These are phyloP conservation scores for Amaranthus hypochondriacus DNA, from an alignment of 148 eudicot species.

Conservation along the genomic window DNA sequence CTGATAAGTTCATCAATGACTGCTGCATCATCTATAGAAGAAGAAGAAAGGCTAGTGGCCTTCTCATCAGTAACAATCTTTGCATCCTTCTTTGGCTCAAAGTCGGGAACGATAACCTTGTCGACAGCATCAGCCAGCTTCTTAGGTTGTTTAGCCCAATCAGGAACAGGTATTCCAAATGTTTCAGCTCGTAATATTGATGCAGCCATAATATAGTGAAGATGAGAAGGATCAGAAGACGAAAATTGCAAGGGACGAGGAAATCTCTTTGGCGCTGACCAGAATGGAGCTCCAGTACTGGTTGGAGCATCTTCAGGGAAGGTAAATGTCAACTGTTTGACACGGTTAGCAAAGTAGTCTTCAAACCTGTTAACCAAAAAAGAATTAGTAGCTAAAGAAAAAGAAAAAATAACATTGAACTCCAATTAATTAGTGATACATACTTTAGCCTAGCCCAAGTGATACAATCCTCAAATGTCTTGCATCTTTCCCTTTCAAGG, in stretches of 20 bases:
- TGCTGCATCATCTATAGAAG: conserved; percentile 75
- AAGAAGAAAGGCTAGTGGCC: conserved; percentile 59
- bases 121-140: conserved; percentile 69
- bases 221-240: conserved; percentile 59
- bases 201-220: conserved; percentile 62
- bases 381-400: conserved; percentile 9
- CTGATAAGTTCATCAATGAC: conserved; percentile 57
- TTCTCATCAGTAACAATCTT: conserved; percentile 85
- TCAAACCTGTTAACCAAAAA: conserved; percentile 56
- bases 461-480: conserved; percentile 75
- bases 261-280: conserved; percentile 96
- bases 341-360: conserved; percentile 75
- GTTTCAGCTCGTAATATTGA: conserved; percentile 81
- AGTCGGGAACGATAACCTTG: conserved; percentile 62
- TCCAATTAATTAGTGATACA: conserved; percentile 7
- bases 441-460: conserved; percentile 87
- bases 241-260: conserved; percentile 75
- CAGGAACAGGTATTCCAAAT: conserved; percentile 79
- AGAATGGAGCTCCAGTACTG: conserved; percentile 85
- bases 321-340: conserved; percentile 78
- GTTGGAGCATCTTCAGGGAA: conserved; percentile 91
- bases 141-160: conserved; percentile 68
- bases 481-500: conserved; percentile 73
- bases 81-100: conserved; percentile 69
- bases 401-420: neutral